A percentile compares a stretch with the other conserved stretches of the same genome.
Evolutionary conservation across 2,329 filamentous ascomycete genomes (phyloP).

Genomic region (Fusarium kyushuense): DNA sequence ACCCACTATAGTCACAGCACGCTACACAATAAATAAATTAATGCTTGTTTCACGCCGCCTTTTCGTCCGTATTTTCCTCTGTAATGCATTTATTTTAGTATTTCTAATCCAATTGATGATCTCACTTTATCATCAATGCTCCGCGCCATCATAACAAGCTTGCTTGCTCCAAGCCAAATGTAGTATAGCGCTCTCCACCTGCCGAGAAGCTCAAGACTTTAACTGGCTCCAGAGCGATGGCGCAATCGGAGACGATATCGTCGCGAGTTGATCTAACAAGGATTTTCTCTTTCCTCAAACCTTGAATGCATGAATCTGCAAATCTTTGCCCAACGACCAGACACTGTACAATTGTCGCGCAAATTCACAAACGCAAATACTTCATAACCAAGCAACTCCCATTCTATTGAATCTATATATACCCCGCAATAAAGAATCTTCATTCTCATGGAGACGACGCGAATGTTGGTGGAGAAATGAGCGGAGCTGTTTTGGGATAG

Average conservation of each 20-base stretch:
- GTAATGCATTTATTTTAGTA: slow-evolving; percentile 15
- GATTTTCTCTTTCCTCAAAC: slow-evolving; percentile 12
- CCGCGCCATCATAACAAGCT: slow-evolving; percentile 8
- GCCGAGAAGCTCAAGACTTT: not conserved
- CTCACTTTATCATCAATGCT: slow-evolving; percentile 21
- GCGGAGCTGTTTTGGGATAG: slow-evolving; percentile 34
- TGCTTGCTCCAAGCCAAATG: slow-evolving; percentile 25
- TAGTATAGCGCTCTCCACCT: slow-evolving; percentile 30
- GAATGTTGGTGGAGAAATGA: slow-evolving; percentile 35
- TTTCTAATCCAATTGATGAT: slow-evolving; percentile 29
- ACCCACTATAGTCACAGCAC: not conserved
- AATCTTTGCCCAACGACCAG: not conserved
- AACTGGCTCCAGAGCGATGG: slow-evolving; percentile 32
- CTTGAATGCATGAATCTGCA: slow-evolving; percentile 4
- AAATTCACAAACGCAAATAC: not conserved
- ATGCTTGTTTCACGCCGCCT: not conserved
- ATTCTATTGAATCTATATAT: not conserved
- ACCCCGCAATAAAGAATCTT: not conserved
- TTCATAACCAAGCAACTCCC: rapidly evolving
- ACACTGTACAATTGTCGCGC: not conserved
- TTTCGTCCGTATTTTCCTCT: not conserved
- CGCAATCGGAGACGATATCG: slow-evolving; percentile 44
- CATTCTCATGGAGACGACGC: slow-evolving; percentile 19
- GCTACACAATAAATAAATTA: slow-evolving; percentile 6
- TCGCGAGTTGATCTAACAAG: slow-evolving; percentile 37